These are phyloP conservation scores for Solanum paucissectum DNA, from an alignment of 257 asterid genomes.

Conservation along the genomic window DNA sequence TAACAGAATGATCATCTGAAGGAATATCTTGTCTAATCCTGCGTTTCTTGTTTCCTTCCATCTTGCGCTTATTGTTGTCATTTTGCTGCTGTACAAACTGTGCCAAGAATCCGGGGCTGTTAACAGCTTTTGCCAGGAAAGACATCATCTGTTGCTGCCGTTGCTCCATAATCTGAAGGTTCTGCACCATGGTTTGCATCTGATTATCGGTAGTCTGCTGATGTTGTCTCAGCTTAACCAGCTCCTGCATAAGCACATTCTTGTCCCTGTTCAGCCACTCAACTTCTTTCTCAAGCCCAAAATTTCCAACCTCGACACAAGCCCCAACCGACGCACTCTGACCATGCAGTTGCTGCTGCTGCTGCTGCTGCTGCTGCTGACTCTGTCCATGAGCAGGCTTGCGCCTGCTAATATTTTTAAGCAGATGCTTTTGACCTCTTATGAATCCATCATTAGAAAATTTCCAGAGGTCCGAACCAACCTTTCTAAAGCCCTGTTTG, in stretches of 20 bases:
- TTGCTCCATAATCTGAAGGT: conserved; percentile 91
- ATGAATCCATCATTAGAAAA: conserved; percentile 78
- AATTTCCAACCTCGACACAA: conserved; percentile 83
- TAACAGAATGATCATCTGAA: conserved; percentile 23
- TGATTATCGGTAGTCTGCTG: conserved; percentile 73
- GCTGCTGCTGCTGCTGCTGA: conserved; percentile 27
- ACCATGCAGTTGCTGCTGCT: conserved; percentile 7
- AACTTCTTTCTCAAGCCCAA: conserved; percentile 90
- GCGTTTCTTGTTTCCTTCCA: conserved; percentile 67
- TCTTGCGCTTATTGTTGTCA: conserved; percentile 37
- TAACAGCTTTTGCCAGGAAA: conserved; percentile 84
- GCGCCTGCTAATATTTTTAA: conserved; percentile 55
- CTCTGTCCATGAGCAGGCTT: conserved; percentile 68
- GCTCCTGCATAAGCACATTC: conserved; percentile 84
- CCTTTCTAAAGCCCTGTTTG: conserved; percentile 69
- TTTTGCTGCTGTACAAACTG: conserved; percentile 75
- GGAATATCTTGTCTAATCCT: conserved; percentile 55
- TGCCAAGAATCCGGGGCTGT: conserved; percentile 82
- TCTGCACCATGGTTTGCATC: conserved; percentile 60
- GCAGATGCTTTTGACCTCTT: conserved; percentile 79
- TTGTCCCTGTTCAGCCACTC: conserved; percentile 82
- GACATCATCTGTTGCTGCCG: conserved; percentile 95
- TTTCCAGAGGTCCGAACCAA: conserved; percentile 85
- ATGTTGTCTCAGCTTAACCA: conserved; percentile 76
- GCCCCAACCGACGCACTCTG: conserved; percentile 51